These are phyloP conservation scores for Chenopodium formosanum DNA, from an alignment of 148 eudicot species.

Conservation along the genomic window DNA sequence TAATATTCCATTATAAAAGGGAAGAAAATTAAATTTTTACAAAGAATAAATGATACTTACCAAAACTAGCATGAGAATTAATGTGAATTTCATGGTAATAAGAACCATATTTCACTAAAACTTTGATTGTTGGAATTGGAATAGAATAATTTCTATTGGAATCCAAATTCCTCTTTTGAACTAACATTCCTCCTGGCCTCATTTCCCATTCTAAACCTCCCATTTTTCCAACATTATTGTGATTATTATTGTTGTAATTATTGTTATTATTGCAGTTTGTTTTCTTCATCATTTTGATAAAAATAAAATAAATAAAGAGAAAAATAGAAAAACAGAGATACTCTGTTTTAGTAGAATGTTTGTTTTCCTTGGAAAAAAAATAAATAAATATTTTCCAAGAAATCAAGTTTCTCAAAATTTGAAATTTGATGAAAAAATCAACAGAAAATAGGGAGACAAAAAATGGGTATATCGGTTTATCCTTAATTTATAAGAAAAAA, in stretches of 20 bases:
- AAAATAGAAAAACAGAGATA: neutral
- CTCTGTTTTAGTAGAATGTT: neutral
- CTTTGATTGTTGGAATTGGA: conserved; percentile 37
- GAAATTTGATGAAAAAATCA: neutral
- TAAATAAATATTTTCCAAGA: neutral
- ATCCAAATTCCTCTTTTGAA: conserved; percentile 60
- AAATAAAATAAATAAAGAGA: no score
- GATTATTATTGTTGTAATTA: neutral
- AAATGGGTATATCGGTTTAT: neutral
- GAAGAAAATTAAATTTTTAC: neutral
- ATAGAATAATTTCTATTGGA: conserved; percentile 24
- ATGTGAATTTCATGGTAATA: conserved; percentile 50
- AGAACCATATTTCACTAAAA: conserved; percentile 55
- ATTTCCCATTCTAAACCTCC: conserved; percentile 50
- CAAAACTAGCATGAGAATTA: conserved; percentile 65
- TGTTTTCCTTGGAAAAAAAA: neutral
- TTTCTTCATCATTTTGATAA: conserved; percentile 30
- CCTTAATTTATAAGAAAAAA: neutral
- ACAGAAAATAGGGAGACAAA: neutral
- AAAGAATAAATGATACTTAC: conserved; percentile 30
- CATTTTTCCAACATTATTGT: conserved; percentile 17
- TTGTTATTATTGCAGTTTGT: conserved; percentile 25
- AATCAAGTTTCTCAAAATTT: neutral
- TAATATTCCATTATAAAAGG: neutral
- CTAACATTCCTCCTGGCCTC: conserved; percentile 85